Evolutionary conservation across 495 filamentous ascomycete species (phyloP), one percentile per base, ranked within the genome.

Genomic region (Neurospora hispaniola): DNA sequence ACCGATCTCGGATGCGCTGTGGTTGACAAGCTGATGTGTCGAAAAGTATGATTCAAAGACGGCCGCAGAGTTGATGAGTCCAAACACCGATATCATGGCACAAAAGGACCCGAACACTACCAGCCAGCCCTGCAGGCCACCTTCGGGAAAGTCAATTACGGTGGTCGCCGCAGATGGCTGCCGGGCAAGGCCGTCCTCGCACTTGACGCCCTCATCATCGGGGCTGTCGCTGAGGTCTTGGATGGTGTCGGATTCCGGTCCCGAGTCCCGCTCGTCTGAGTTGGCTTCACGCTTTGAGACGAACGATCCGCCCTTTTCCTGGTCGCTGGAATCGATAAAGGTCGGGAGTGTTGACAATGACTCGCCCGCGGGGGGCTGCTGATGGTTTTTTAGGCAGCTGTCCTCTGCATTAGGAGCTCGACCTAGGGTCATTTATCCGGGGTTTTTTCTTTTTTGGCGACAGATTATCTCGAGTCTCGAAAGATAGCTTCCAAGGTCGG

Each of bases 21-120:
- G 86, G 18, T 80, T 74, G 1, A 81, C 78, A 18, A 92, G 83
- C 78, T 92, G 89, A 76, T 91, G 79, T 8, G 84, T 83, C 69
- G 82, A 82, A 76, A 90, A 87, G 79, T 90, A 90, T 71, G 89
- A 86, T 77, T 91, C 89, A 31, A 91, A 86, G 1, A 89, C 84
- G 70, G 88, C 89, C 20, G 89, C 84, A 78, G 85, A 86, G 79
- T 90, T 86, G 84, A 89, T 86, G 70, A 91, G 85, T 0, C 89
- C 90, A 77, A 88, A 91, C n/a, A 89, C 86, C 18, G 88, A 86
- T 31, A 87, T 79, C 85, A 91, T 89, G 73, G 88, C 82, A 76
- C 86, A 82, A 75, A 86, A 88, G 16, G 89, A 89, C 4, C 88
- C 89, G 9, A 89, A 71, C 2, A 92, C 84, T 9, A 90, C 89